These are phyloP conservation scores for Pelargonium cotyledonis DNA, from an alignment of 441 rosid genomes.

Conservation along the genomic window DNA sequence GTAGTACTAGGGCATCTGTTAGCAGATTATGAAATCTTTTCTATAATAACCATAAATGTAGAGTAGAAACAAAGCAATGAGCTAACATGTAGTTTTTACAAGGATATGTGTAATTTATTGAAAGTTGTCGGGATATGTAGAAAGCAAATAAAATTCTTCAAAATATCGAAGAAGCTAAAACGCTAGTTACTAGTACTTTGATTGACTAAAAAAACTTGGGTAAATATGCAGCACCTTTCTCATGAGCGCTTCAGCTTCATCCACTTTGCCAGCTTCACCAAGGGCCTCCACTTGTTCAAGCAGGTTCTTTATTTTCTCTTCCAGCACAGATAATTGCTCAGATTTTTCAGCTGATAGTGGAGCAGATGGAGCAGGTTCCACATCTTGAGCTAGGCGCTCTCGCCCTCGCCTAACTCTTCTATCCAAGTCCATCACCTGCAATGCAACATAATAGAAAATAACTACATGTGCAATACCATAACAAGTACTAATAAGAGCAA, in stretches of 20 bases:
- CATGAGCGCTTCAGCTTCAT: slow-evolving; percentile 98
- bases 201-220: background rate
- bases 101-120: background rate
- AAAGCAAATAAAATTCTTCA: background rate
- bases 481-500: slow-evolving; percentile 1
- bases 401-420: slow-evolving; percentile 94
- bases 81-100: background rate
- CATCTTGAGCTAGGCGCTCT: slow-evolving; percentile 85
- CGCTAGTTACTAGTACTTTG: background rate
- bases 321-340: slow-evolving; percentile 72
- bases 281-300: slow-evolving; percentile 93
- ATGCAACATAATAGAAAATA: background rate
- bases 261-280: slow-evolving; percentile 97
- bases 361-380: slow-evolving; percentile 69
- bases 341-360: slow-evolving; percentile 72
- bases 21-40: background rate
- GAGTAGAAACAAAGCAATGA: background rate
- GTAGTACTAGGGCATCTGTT: background rate
- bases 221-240: slow-evolving; percentile 55
- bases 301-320: slow-evolving; percentile 82
- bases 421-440: slow-evolving; percentile 88
- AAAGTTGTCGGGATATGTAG: background rate
- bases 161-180: background rate
- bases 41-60: background rate
- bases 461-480: background rate